phyloP scores from a whole-genome alignment of 2,329 filamentous ascomycete genomes.

The Microsporum audouinii region DNA sequence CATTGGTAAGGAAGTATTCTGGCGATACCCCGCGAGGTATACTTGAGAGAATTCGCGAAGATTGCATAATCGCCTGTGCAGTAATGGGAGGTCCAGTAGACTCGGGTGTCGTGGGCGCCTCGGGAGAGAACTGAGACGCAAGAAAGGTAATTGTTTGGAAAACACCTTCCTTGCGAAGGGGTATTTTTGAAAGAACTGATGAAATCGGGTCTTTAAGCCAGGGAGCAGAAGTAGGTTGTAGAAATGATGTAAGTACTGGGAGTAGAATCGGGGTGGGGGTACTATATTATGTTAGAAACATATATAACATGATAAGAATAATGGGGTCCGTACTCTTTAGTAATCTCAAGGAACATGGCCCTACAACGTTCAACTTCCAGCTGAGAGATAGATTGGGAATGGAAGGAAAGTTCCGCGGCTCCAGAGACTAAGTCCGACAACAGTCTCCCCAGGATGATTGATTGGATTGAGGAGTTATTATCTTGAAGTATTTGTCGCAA shows the following conservation, averaged over 20 bases:
- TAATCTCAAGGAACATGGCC: slow-evolving; percentile 20
- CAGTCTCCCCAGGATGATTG: slow-evolving; percentile 29
- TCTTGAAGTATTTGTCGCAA: slow-evolving; percentile 26
- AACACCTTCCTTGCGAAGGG: slow-evolving; percentile 31
- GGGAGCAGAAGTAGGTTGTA: slow-evolving; percentile 25
- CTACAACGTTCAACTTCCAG: slow-evolving; percentile 16
- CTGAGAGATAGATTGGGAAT: slow-evolving; percentile 19
- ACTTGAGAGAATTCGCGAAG: slow-evolving; percentile 32
- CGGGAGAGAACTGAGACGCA: slow-evolving; percentile 32
- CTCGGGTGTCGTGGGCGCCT: slow-evolving; percentile 21
- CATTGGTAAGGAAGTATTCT: slow-evolving; percentile 26
- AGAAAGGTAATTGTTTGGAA: slow-evolving; percentile 34
- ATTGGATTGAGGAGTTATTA: slow-evolving; percentile 27
- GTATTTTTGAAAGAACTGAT: slow-evolving; percentile 28
- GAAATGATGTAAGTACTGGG: slow-evolving; percentile 28
- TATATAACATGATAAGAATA: background rate
- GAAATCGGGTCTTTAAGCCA: slow-evolving; percentile 33
- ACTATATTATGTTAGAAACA: background rate
- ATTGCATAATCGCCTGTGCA: slow-evolving; percentile 35
- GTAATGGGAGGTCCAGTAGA: slow-evolving; percentile 31
- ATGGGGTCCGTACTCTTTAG: slow-evolving; percentile 25
- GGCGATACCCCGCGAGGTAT: slow-evolving; percentile 30
- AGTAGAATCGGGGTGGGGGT: slow-evolving; percentile 28
- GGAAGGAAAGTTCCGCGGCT: slow-evolving; percentile 29
- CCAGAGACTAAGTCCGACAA: slow-evolving; percentile 33